phyloP scores from a whole-genome alignment of 768 basidiomycete species.

The Serendipita sp. region DNA sequence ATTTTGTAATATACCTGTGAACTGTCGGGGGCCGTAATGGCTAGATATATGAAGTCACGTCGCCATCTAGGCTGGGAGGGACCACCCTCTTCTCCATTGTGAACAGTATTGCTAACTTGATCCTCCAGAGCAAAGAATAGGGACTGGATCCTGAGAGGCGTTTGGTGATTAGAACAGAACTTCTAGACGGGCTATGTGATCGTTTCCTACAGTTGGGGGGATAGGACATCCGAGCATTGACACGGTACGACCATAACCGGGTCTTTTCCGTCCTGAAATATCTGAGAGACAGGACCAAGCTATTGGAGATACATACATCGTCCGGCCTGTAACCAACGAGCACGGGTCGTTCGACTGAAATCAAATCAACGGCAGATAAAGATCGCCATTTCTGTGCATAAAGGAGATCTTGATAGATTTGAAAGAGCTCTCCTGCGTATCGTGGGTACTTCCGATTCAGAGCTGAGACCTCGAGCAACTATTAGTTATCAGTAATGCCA shows the following conservation, averaged over 20 bases:
- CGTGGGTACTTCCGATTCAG: neutral
- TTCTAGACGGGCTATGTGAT: too few relatives aligned
- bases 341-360: neutral
- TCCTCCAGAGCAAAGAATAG: neutral
- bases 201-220: neutral
- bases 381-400: neutral
- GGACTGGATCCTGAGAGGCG: too few relatives aligned
- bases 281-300: neutral
- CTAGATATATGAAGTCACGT: neutral
- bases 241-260: neutral
- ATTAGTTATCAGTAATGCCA: too few relatives aligned
- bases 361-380: neutral
- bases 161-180: too few relatives aligned
- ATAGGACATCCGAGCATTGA: neutral
- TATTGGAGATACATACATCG: neutral
- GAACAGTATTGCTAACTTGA: too few relatives aligned
- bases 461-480: neutral
- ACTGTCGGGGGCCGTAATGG: neutral
- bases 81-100: too few relatives aligned
- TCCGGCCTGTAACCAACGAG: neutral
- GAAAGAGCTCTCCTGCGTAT: neutral
- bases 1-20: slow-evolving; percentile 4
- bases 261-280: neutral
- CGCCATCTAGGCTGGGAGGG: too few relatives aligned
- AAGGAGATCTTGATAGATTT: neutral